Evolutionary conservation across 1,284 basidiomycete genomes (phyloP), one percentile per base, ranked within the genome.

Genomic region (Trichosporon faecale): DNA sequence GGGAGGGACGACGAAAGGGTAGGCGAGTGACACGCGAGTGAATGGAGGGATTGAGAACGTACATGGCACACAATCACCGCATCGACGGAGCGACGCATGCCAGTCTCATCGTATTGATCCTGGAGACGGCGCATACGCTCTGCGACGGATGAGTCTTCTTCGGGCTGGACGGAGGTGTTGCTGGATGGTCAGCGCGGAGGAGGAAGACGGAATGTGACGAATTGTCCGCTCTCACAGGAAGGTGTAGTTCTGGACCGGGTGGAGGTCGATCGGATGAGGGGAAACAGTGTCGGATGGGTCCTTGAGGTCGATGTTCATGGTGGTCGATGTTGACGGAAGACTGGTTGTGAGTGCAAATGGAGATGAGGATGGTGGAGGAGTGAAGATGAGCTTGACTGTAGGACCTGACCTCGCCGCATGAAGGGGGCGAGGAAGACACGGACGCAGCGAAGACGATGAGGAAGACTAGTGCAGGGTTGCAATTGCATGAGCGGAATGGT

Each of bases 71-170:
- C 91, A 37, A 99, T 88, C 72, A 98, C 91, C n/a, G 94, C 96
- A 80, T 99, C 96, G 11, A 97, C 94, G 0, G 94, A 95, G 23
- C 94, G 86, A 33, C 95, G 88, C 91, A 96, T 95, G 4, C 94
- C 96, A 80, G 91, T 94, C 83, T 97, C 93, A 80, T 95, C 93
- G 87, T 95, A 98, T 81, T 98, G 96, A 81, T 94, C 94, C 82
- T 98, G 93, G 2, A 96, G 87, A 8, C 93, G 89, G 80, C 93
- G 91, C 18, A 96, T 86, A 68, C 93, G 90, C 14, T 92, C 92
- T 2, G 93, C 91, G 0, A 98, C 95, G 0, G 94, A 96, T 0
- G 94, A 92, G 78, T 98, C 95, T 80, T 98, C 96, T 80, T 98
- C 96, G 6, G 94, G 93, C 81, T 98, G 95, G 0, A 93, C 89